Percentiles rank a stretch among this genome's conserved stretches.
Conservation (phyloP, 768 basidiomycete species). For the Myochromella boudieri region DNA sequence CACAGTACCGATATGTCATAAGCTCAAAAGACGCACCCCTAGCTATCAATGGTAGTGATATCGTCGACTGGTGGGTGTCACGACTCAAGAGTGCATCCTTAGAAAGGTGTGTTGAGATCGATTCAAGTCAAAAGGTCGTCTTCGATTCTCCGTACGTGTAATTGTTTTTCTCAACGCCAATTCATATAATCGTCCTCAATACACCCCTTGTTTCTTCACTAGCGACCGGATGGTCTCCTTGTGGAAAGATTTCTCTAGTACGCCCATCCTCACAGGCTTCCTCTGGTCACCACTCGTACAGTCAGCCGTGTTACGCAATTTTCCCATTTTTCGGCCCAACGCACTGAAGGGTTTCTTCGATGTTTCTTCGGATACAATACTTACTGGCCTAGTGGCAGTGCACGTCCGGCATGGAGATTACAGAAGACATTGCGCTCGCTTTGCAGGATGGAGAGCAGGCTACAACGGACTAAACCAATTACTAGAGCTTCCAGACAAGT, state of each 20-base stretch:
- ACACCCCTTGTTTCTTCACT: constrained; percentile 50
- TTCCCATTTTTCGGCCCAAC: constrained; percentile 37
- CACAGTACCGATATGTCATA: constrained; percentile 29
- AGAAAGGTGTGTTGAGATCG: constrained; percentile 44
- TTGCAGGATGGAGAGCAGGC: constrained; percentile 39
- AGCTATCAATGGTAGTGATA: constrained; percentile 36
- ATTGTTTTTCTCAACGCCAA: background rate
- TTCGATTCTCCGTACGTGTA: constrained; percentile 50
- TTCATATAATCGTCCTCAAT: constrained; percentile 40
- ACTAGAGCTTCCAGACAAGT: constrained; percentile 38
- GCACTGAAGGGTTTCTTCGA: constrained; percentile 21
- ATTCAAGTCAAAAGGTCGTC: constrained; percentile 35
- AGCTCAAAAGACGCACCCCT: constrained; percentile 34
- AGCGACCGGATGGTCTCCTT: constrained; percentile 40
- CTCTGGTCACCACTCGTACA: constrained; percentile 64
- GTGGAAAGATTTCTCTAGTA: constrained; percentile 42
- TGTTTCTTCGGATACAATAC: constrained; percentile 20
- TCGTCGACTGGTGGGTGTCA: constrained; percentile 52
- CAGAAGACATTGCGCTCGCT: constrained; percentile 50
- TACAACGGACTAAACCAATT: constrained; percentile 55
- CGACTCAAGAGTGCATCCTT: constrained; percentile 34
- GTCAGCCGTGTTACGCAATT: constrained; percentile 48
- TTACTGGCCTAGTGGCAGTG: constrained; percentile 49
- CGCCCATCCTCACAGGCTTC: constrained; percentile 51
- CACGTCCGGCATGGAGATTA: constrained; percentile 62